Conservation (phyloP, 768 basidiomycete species). For the Termitomyces sp. region DNA sequence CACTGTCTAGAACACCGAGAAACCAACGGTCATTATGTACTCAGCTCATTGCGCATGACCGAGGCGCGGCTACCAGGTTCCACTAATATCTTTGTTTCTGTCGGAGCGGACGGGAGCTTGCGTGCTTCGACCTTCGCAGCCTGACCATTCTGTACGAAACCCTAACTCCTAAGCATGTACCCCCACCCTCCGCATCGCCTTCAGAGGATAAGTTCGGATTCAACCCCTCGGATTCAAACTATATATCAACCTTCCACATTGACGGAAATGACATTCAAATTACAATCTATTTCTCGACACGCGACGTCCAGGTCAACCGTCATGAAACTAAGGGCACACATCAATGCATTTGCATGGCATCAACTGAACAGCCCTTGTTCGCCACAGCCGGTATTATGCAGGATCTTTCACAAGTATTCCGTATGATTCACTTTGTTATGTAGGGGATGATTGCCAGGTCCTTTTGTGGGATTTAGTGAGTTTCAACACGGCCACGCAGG, state of each 20-base stretch:
- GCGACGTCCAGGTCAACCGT: slow-evolving; percentile 94
- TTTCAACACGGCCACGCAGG: slow-evolving; percentile 51
- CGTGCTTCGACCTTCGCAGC: slow-evolving; percentile 96
- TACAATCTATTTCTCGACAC: slow-evolving; percentile 98
- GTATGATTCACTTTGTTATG: slow-evolving; percentile 4
- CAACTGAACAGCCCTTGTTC: slow-evolving; percentile 76
- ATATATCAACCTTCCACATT: slow-evolving; percentile 96
- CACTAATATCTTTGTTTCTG: slow-evolving; percentile 96
- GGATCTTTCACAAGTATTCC: neutral
- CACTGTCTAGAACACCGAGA: slow-evolving; percentile 98
- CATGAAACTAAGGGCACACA: slow-evolving; percentile 84
- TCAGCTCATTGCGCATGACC: slow-evolving; percentile 95
- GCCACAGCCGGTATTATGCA: slow-evolving; percentile 74
- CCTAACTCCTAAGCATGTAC: slow-evolving; percentile 70
- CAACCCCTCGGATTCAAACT: slow-evolving; percentile 89
- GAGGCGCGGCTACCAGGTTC: slow-evolving; percentile 95
- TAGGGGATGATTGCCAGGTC: slow-evolving; percentile 94
- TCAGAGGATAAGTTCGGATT: slow-evolving; percentile 83
- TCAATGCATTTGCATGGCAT: slow-evolving; percentile 90
- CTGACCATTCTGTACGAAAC: slow-evolving; percentile 97
- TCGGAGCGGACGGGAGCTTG: slow-evolving; percentile 94
- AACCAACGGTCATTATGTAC: slow-evolving; percentile 90
- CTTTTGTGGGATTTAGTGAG: slow-evolving; percentile 83
- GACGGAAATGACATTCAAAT: slow-evolving; percentile 86
- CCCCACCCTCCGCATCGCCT: slow-evolving; percentile 53